Evolutionary conservation across 441 rosid genomes (phyloP).

Genomic region (Brassica balearica): DNA sequence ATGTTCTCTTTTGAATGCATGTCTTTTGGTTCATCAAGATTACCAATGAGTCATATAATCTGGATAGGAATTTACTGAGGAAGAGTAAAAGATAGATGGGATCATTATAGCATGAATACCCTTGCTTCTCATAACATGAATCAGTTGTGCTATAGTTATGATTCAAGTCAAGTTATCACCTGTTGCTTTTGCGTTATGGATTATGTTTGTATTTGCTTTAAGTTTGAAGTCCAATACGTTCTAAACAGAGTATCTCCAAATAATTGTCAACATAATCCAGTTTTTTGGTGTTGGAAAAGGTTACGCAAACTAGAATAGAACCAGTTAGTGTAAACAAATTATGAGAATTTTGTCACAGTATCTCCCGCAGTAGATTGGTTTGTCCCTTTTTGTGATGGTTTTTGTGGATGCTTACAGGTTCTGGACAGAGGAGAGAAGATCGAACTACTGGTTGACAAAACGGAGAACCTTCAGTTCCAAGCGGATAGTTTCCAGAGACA

Average conservation of each 20-base stretch:
- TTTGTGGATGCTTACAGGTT: constrained; percentile 54
- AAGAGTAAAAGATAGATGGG: neutral
- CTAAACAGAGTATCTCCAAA: neutral
- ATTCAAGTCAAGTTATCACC: neutral
- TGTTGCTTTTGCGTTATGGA: neutral
- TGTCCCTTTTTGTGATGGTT: neutral
- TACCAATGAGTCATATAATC: neutral
- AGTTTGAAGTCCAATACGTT: constrained; percentile 4
- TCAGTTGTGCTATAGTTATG: neutral
- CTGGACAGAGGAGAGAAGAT: constrained; percentile 97
- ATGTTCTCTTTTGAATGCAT: constrained; percentile 15
- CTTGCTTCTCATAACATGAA: constrained; percentile 2
- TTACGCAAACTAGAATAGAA: neutral
- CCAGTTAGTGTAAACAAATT: neutral
- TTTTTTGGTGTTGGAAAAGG: neutral
- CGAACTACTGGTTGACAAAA: constrained; percentile 93
- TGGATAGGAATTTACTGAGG: neutral
- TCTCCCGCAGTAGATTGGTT: neutral
- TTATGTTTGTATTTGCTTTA: constrained; percentile 14
- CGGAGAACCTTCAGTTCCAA: constrained; percentile 91
- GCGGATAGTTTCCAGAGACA: constrained; percentile 98
- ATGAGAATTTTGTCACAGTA: neutral
- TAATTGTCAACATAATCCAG: neutral
- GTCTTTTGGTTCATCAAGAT: neutral
- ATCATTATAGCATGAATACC: neutral